Percentiles rank a stretch among this genome's conserved stretches.
Evolutionary conservation across 768 basidiomycete genomes (phyloP).

Genomic region (Rhizopogon vulgaris): DNA sequence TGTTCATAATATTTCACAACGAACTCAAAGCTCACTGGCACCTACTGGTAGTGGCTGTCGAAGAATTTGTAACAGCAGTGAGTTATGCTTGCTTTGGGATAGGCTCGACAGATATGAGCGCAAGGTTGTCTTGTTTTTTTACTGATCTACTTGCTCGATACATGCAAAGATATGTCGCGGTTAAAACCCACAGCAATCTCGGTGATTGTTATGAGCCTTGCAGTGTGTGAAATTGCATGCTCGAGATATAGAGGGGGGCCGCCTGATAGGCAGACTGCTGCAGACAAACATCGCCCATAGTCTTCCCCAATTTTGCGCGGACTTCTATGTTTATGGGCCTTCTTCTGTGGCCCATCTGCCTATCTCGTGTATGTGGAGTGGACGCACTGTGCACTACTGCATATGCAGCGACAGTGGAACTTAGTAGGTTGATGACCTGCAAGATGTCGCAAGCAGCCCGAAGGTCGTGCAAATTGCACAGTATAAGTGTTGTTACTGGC

Average conservation of each 20-base stretch:
- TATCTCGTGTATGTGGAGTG: conserved; percentile 15
- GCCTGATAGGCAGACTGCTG: conserved; percentile 22
- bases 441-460: conserved; percentile 13
- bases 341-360: conserved; percentile 20
- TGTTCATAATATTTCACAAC: conserved; percentile 32
- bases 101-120: conserved; percentile 28
- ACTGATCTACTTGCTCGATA: neutral
- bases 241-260: conserved; percentile 35
- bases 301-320: conserved; percentile 22
- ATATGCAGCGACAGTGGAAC: conserved; percentile 13
- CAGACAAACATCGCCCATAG: conserved; percentile 35
- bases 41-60: conserved; percentile 23
- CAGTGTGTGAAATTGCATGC: conserved; percentile 25
- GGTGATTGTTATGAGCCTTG: conserved; percentile 21
- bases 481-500: conserved; percentile 8
- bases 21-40: conserved; percentile 24
- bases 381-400: conserved; percentile 6
- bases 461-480: conserved; percentile 18
- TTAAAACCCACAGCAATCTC: conserved; percentile 6
- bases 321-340: conserved; percentile 12
- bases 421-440: conserved; percentile 14
- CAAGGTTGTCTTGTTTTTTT: conserved; percentile 16
- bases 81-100: conserved; percentile 28
- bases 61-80: conserved; percentile 27
- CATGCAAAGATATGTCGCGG: conserved; percentile 12